These are phyloP conservation scores for Zasmidium citrigriseum DNA, from an alignment of 2,329 filamentous ascomycete genomes.

Conservation along the genomic window DNA sequence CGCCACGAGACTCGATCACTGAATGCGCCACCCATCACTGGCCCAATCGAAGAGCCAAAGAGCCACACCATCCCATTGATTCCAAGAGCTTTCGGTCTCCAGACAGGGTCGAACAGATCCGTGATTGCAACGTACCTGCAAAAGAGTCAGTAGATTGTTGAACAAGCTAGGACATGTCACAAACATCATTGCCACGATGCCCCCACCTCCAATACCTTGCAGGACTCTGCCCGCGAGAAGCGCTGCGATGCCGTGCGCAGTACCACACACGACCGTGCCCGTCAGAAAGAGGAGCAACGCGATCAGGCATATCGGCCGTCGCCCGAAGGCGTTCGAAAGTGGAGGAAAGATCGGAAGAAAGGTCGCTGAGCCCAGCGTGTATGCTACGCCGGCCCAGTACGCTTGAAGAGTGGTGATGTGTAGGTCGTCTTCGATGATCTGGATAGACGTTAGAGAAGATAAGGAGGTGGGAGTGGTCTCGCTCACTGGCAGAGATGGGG, in stretches of 20 bases:
- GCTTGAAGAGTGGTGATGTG: conserved; percentile 33
- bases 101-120: conserved; percentile 47
- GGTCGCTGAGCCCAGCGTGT: conserved; percentile 42
- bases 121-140: too few species aligned
- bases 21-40: conserved; percentile 53
- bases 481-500: conserved; percentile 5
- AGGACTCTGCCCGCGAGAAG: conserved; percentile 41
- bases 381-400: conserved; percentile 45
- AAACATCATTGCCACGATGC: conserved; percentile 44
- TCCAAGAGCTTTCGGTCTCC: conserved; percentile 45
- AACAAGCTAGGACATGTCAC: too few species aligned
- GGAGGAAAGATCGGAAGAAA: conserved; percentile 43
- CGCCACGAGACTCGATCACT: conserved; percentile 56
- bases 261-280: conserved; percentile 39
- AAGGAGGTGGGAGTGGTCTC: not conserved
- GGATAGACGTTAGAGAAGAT: not conserved
- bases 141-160: too few species aligned
- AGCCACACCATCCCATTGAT: conserved; percentile 53
- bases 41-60: conserved; percentile 57
- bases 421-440: conserved; percentile 12
- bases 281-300: conserved; percentile 38
- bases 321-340: conserved; percentile 44
- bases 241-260: conserved; percentile 40
- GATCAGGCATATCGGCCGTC: conserved; percentile 38
- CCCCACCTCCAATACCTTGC: conserved; percentile 45